Conservation (phyloP, 495 filamentous ascomycete species). For the Cercophora newfieldiana region DNA sequence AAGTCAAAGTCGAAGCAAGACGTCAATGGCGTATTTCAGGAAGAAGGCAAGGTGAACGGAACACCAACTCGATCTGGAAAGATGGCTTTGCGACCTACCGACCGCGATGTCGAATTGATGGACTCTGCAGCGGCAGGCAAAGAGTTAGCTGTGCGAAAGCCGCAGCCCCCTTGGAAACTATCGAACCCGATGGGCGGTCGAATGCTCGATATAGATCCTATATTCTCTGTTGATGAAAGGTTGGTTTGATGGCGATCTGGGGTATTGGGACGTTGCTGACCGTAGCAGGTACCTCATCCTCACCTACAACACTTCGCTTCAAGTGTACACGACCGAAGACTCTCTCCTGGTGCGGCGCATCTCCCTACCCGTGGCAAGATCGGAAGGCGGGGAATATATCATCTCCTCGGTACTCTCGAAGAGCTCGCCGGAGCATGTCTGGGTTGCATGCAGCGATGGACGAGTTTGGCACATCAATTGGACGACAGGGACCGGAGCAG, state of each 20-base stretch:
- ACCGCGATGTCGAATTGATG: neutral
- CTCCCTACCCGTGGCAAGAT: constrained; percentile 32
- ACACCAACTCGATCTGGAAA: neutral
- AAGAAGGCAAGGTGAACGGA: neutral
- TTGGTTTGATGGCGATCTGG: constrained; percentile 41
- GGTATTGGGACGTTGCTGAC: constrained; percentile 26
- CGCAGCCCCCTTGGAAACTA: constrained; percentile 51
- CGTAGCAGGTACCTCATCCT: constrained; percentile 68
- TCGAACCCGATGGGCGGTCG: constrained; percentile 65
- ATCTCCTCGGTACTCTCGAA: constrained; percentile 62
- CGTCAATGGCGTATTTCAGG: neutral
- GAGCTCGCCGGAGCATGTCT: constrained; percentile 57
- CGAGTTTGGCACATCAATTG: constrained; percentile 74
- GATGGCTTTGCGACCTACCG: neutral
- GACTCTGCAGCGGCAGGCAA: too few relatives aligned
- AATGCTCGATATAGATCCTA: constrained; percentile 71
- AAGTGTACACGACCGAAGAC: constrained; percentile 77
- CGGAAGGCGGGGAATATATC: constrained; percentile 39
- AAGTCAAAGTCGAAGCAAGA: constrained; percentile 24
- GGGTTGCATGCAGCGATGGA: constrained; percentile 68
- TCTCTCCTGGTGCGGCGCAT: constrained; percentile 75
- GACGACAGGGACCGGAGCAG: constrained; percentile 56
- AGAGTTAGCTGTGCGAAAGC: neutral
- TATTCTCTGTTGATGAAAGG: constrained; percentile 80
- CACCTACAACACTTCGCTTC: constrained; percentile 60